phyloP scores from a whole-genome alignment of 306 rosid species.

The Lupinus albus region DNA sequence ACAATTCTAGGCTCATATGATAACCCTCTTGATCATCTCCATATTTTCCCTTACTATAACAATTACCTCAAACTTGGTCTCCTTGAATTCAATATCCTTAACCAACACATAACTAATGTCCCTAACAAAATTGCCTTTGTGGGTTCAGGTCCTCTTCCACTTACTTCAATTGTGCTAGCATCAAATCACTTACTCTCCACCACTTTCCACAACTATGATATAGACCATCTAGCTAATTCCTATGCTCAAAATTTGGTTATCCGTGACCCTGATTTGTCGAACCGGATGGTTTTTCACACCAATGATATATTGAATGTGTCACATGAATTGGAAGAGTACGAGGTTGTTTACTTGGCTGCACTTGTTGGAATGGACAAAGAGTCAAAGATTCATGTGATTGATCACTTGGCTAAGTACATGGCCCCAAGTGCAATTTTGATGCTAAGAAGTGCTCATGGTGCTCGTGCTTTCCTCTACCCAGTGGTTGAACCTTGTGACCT shows the following conservation, averaged over 20 bases:
- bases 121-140: constrained; percentile 65
- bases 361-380: constrained; percentile 82
- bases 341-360: constrained; percentile 83
- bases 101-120: constrained; percentile 46
- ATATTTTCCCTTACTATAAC: constrained; percentile 72
- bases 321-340: constrained; percentile 52
- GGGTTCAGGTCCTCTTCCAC: constrained; percentile 91
- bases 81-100: constrained; percentile 69
- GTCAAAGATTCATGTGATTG: constrained; percentile 55
- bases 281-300: constrained; percentile 72
- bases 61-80: constrained; percentile 79
- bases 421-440: constrained; percentile 68
- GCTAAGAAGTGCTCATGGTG: constrained; percentile 90
- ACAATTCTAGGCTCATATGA: constrained; percentile 51
- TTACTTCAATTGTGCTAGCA: constrained; percentile 81
- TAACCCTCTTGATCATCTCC: constrained; percentile 60
- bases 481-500: constrained; percentile 71
- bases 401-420: constrained; percentile 70
- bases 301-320: constrained; percentile 63
- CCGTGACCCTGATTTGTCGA: constrained; percentile 61
- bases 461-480: constrained; percentile 83
- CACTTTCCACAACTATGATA: constrained; percentile 73
- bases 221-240: constrained; percentile 70
- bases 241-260: constrained; percentile 57
- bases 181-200: constrained; percentile 62